These are phyloP conservation scores for Backusella mclennaniae DNA, from an alignment of 192 early-diverging fungal species.

Conservation along the genomic window DNA sequence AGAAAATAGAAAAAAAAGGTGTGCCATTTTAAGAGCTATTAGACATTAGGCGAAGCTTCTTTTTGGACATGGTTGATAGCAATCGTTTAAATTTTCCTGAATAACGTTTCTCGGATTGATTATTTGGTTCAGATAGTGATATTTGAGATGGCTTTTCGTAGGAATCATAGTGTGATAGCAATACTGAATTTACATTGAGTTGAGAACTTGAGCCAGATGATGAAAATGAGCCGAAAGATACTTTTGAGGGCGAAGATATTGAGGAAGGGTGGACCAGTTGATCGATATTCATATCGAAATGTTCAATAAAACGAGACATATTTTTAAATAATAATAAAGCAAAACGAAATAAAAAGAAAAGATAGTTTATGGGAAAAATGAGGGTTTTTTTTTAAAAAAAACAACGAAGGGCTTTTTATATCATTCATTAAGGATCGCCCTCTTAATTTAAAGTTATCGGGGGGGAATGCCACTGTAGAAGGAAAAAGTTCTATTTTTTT, in stretches of 20 bases:
- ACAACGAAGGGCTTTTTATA: neutral
- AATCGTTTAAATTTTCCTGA: conserved; percentile 2
- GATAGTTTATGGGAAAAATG: neutral
- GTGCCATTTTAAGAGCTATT: neutral
- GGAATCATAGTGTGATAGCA: neutral
- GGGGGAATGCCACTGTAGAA: neutral
- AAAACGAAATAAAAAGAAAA: conserved; percentile 5
- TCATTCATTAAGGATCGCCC: neutral
- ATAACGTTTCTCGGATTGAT: neutral
- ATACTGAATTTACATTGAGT: neutral
- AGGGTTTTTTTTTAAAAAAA: neutral
- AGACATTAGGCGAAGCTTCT: neutral
- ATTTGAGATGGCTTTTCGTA: neutral
- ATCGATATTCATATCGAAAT: conserved; percentile 16
- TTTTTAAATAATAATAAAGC: neutral
- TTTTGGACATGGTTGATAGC: conserved; percentile 1
- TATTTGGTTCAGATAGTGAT: neutral
- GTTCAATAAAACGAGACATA: conserved; percentile 26
- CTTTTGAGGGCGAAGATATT: neutral
- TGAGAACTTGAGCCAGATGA: neutral
- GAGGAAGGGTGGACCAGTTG: neutral
- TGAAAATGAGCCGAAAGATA: neutral
- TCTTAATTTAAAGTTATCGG: neutral
- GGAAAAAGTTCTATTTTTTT: neutral
- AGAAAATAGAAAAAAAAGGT: neutral